Evolutionary conservation across 192 early-diverging fungal species (phyloP).

Genomic region (Linnemannia elongata): DNA sequence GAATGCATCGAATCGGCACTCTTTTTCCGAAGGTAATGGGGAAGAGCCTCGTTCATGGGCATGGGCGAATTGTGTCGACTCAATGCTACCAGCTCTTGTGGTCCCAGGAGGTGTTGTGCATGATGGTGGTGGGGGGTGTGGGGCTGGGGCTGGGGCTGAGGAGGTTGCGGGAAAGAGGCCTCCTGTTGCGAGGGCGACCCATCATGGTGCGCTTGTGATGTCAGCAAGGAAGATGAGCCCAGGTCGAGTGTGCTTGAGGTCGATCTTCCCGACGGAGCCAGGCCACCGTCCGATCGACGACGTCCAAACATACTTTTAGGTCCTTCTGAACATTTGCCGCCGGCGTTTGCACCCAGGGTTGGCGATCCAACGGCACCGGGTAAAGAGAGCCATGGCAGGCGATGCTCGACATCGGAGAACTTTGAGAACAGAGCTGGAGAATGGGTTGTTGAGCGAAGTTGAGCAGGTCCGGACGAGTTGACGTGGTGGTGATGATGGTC

Average conservation of each 20-base stretch:
- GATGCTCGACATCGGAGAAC: constrained; percentile 34
- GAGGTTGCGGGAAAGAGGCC: constrained; percentile 2
- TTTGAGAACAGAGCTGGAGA: constrained; percentile 34
- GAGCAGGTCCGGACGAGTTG: neutral
- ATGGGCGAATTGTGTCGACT: constrained; percentile 32
- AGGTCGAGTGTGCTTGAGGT: neutral
- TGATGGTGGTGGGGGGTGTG: neutral
- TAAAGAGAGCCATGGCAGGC: constrained; percentile 37
- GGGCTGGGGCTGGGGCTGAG: constrained; percentile 12
- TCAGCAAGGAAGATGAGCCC: neutral
- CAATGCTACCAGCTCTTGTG: constrained; percentile 29
- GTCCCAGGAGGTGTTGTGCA: constrained; percentile 1
- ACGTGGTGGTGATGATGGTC: constrained; percentile 12
- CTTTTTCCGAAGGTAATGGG: constrained; percentile 26
- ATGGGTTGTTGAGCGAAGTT: constrained; percentile 38
- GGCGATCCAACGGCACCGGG: constrained; percentile 20
- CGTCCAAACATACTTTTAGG: constrained; percentile 24
- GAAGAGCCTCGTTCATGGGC: constrained; percentile 17
- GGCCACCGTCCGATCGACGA: constrained; percentile 24
- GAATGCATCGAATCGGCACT: constrained; percentile 14
- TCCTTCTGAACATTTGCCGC: neutral
- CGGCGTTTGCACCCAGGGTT: neutral
- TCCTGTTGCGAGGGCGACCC: constrained; percentile 23
- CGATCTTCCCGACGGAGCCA: constrained; percentile 14
- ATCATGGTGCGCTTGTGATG: neutral